A percentile compares a stretch with the other conserved stretches of the same genome.
Conservation (phyloP, 768 basidiomycete species). For the Rhizopogon vinicolor region DNA sequence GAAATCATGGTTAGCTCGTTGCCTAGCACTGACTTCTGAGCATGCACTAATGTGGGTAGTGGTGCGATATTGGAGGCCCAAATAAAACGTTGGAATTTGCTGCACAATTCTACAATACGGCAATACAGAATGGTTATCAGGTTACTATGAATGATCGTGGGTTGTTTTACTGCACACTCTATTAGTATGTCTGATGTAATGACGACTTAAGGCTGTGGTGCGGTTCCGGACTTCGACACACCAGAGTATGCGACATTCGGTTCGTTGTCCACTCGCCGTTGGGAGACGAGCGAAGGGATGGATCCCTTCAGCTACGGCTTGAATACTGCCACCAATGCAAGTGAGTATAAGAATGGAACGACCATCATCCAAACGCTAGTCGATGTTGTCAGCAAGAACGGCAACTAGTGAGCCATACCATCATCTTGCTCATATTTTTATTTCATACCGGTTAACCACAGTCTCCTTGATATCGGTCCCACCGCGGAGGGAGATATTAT, state of each 20-base stretch:
- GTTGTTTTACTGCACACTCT: constrained; percentile 7
- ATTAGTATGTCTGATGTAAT: background rate
- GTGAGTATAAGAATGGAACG: constrained; percentile 44
- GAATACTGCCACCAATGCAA: constrained; percentile 36
- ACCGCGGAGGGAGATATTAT: constrained; percentile 52
- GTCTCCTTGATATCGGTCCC: constrained; percentile 50
- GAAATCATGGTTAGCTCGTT: constrained; percentile 46
- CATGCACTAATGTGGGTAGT: constrained; percentile 25
- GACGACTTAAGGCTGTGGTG: constrained; percentile 36
- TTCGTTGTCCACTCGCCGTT: constrained; percentile 40
- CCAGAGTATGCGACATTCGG: constrained; percentile 50
- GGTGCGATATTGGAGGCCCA: constrained; percentile 56
- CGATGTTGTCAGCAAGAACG: constrained; percentile 59
- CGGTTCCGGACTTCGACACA: constrained; percentile 49
- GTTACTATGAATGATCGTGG: constrained; percentile 42
- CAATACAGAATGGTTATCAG: constrained; percentile 36
- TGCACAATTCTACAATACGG: constrained; percentile 40
- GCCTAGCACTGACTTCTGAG: background rate
- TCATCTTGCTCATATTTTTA: background rate
- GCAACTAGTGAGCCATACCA: constrained; percentile 44
- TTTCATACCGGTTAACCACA: constrained; percentile 9
- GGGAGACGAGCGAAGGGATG: constrained; percentile 60
- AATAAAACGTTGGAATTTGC: constrained; percentile 43
- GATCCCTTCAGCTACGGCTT: constrained; percentile 49
- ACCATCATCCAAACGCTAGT: constrained; percentile 47